A percentile compares a stretch with the other conserved stretches of the same genome.
These are phyloP conservation scores for Arthrobotrys pseudoclavata DNA, from an alignment of 2,329 filamentous ascomycete genomes.

Conservation along the genomic window DNA sequence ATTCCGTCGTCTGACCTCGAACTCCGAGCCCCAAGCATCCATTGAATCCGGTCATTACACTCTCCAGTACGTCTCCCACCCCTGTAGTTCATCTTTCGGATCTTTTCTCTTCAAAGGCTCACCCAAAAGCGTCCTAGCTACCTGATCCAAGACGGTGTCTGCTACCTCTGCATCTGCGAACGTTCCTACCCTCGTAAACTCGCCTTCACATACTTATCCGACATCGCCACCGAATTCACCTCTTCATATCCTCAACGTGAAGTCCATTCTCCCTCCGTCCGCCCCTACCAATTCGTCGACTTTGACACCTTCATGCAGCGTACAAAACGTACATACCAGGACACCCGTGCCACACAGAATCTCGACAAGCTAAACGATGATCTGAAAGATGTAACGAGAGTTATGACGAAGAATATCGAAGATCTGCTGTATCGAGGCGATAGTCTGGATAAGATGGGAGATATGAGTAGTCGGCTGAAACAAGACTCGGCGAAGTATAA, in stretches of 20 bases:
- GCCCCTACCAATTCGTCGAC: slow-evolving; percentile 96
- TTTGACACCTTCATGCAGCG: slow-evolving; percentile 97
- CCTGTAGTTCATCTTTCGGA: not conserved
- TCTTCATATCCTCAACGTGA: slow-evolving; percentile 82
- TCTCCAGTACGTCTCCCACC: slow-evolving; percentile 78
- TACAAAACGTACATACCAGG: slow-evolving; percentile 93
- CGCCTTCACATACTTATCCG: slow-evolving; percentile 96
- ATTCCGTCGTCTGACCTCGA: slow-evolving; percentile 86
- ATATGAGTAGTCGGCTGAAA: slow-evolving; percentile 85
- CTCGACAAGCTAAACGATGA: slow-evolving; percentile 96
- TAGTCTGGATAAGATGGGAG: slow-evolving; percentile 95
- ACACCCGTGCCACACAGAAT: slow-evolving; percentile 90
- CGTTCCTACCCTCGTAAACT: slow-evolving; percentile 96
- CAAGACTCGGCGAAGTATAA: slow-evolving; percentile 97
- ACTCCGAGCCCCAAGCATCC: slow-evolving; percentile 88
- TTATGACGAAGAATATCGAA: slow-evolving; percentile 99
- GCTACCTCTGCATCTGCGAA: slow-evolving; percentile 95
- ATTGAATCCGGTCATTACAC: slow-evolving; percentile 88
- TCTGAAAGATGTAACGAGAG: slow-evolving; percentile 95
- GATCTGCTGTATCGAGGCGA: slow-evolving; percentile 95
- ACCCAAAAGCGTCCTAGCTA: slow-evolving; percentile 72
- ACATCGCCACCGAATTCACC: slow-evolving; percentile 90
- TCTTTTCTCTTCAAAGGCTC: slow-evolving; percentile 14
- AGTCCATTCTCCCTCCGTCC: slow-evolving; percentile 79
- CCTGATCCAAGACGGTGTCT: slow-evolving; percentile 83